Base-by-base conservation (phyloP, 1,139 yeast species). In the Zygosaccharomyces sapae region DNA sequence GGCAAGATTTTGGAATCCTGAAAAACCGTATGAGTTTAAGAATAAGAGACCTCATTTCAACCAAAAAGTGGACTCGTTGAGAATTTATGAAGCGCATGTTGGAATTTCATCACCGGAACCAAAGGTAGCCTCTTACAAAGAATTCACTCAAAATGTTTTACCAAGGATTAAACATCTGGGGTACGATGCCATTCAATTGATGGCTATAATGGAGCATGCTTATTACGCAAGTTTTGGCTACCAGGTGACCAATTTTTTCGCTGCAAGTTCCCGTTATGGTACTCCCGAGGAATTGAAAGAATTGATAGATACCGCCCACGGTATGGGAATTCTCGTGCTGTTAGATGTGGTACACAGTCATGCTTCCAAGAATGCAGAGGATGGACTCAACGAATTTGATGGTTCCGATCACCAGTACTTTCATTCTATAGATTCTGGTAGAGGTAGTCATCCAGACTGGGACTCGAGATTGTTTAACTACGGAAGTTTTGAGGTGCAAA, bases 121-220 rank as follows among this genome's bases (percentile, higher is more conserved):
- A 29, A 79, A 79, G 51, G 72, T 92, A 43, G 96, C 96, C 1
- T 71, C 90, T 10, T 92, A 90, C 67, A 81, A 79, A 57, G 94
- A 92, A 65, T 92, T 92, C 65, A 86, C 96, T 19, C 56, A 71
- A 41, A 81, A 86, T 55, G 74, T 89, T 13, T 74, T 92, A 52
- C 98, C 98, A n/a, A 75, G 85, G 38, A 86, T 92, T 57, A 80
- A 80, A 58, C 77, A 82, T 54, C 74, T 90, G 53, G 97, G 97
- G 20, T 92, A 92, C 67, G 88, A 92, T 64, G 83, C 96, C 5
- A 85, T 92, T 57, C 98, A 92, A 68, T 74, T 92, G 62, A 92
- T 92, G 98, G 97, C 98, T 0, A 77, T 92, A 44, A 92, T 92
- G 98, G 98, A 92, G 67, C 98, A 92, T 66, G 97, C 98, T 1